Evolutionary conservation across 495 filamentous ascomycete species (phyloP), one percentile per base, ranked within the genome.

Genomic region (Chaetomium fimeti): DNA sequence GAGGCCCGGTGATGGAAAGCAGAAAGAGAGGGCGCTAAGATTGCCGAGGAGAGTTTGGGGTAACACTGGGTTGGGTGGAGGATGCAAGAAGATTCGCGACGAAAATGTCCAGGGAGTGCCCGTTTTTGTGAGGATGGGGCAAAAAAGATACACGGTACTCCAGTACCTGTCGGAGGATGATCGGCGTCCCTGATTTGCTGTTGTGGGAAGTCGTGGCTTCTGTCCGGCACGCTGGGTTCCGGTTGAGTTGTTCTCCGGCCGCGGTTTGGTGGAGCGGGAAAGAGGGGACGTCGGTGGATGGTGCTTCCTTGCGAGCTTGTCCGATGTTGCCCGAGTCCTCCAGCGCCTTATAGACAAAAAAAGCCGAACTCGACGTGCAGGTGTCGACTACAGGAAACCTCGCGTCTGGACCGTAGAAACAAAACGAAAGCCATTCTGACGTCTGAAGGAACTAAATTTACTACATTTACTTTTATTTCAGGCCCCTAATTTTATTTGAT

Each of bases 131-230:
- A 36, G 2, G 38, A 45, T 36, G 36, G 49, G 48, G 49, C 32
- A 28, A 29, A 36, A 43, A 48, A 20, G 18, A 49, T 11, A 22
- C 18, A 36, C 1, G 8, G 32, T 36, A 36, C 32, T 9, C 1
- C 32, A 5, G 32, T 11, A 24, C 40, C 29, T n/a, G 27, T 25
- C 43, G 43, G 27, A 60, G 32, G 54, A 18, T 36, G 56, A 64
- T 66, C 65, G 47, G 12, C 55, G 58, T n/a, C 47, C 65, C 54
- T 66, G 65, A 62, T 66, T 62, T 29, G 55, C 60, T 47, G 65
- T 40, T 20, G 12, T 20, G 27, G 24, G 11, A 20, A 47, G 52
- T 24, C 28, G 22, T 52, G 48, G 48, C 38, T 20, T 60, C 36
- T 57, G 24, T 38, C 58, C 38, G 60, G 60, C 28, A 36, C 32